Conservation (phyloP, 2,329 filamentous ascomycete genomes). For the Ambrosiella cleistominuta region DNA sequence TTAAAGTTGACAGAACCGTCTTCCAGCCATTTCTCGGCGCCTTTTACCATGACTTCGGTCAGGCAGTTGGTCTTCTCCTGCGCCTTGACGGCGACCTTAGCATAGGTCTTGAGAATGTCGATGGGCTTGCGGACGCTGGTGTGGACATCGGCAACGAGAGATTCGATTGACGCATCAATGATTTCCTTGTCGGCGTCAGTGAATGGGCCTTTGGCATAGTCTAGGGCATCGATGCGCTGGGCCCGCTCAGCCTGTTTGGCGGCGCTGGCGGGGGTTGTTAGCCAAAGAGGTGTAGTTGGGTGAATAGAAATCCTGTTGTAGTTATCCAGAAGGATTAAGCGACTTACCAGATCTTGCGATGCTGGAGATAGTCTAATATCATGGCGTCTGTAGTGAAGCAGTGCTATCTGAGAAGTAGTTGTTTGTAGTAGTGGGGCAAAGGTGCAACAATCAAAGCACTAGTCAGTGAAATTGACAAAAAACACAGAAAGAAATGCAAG, state of each 20-base stretch:
- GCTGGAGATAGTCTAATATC: too few relatives aligned
- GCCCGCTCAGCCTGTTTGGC: slow-evolving; percentile 64
- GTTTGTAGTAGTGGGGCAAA: too few relatives aligned
- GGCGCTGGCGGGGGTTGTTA: slow-evolving; percentile 11
- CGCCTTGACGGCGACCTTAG: slow-evolving; percentile 67
- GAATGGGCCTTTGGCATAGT: slow-evolving; percentile 37
- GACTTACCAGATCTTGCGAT: too few relatives aligned
- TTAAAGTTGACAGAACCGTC: slow-evolving; percentile 48
- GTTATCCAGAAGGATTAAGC: too few relatives aligned
- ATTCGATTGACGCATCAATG: slow-evolving; percentile 55
- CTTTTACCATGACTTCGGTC: slow-evolving; percentile 68
- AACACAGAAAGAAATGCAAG: too few relatives aligned
- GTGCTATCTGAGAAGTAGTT: too few relatives aligned
- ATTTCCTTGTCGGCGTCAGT: slow-evolving; percentile 47
- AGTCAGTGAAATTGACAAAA: too few relatives aligned
- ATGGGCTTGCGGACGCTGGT: slow-evolving; percentile 45
- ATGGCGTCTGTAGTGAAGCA: too few relatives aligned
- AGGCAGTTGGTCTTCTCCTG: slow-evolving; percentile 79
- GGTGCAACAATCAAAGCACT: too few relatives aligned
- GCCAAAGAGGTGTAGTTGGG: too few relatives aligned
- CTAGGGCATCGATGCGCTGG: slow-evolving; percentile 48
- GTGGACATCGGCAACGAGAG: slow-evolving; percentile 64
- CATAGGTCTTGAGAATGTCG: slow-evolving; percentile 68
- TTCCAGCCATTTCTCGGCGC: slow-evolving; percentile 55
- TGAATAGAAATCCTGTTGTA: too few relatives aligned